Evolutionary conservation across 2,329 filamentous ascomycete species (phyloP).

Genomic region (Elsinoe batatas): DNA sequence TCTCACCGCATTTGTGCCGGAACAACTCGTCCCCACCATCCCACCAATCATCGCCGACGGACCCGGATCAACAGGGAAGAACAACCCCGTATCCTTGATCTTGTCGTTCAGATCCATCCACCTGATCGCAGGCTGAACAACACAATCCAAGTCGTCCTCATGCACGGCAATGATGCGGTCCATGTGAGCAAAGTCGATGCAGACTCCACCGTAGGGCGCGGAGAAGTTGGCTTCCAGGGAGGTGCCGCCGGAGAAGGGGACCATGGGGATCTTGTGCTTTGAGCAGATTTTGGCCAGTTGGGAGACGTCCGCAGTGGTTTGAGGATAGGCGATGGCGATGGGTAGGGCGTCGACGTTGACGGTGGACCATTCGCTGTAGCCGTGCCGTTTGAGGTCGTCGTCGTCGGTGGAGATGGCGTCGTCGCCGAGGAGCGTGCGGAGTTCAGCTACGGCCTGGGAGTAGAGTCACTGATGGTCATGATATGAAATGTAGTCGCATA

Average conservation of each 20-base stretch:
- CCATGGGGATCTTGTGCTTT: conserved; percentile 71
- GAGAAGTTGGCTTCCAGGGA: conserved; percentile 87
- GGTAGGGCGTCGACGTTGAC: conserved; percentile 55
- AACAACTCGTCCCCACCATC: conserved; percentile 67
- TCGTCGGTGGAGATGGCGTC: conserved; percentile 54
- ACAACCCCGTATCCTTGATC: conserved; percentile 64
- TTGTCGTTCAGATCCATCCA: conserved; percentile 82
- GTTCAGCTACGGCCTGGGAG: conserved; percentile 45
- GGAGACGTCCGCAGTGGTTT: conserved; percentile 54
- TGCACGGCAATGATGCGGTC: conserved; percentile 70
- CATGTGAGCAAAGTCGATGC: conserved; percentile 84
- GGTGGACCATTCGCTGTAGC: conserved; percentile 61
- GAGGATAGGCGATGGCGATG: conserved; percentile 56
- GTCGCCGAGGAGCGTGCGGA: conserved; percentile 44
- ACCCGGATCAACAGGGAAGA: conserved; percentile 85
- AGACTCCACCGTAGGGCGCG: conserved; percentile 72
- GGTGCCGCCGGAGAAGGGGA: conserved; percentile 76
- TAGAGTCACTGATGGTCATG: background rate
- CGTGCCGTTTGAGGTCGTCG: conserved; percentile 54
- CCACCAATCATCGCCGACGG: conserved; percentile 66
- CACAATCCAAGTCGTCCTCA: conserved; percentile 81
- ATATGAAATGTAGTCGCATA: background rate
- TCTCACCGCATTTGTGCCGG: conserved; percentile 67
- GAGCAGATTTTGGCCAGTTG: conserved; percentile 61
- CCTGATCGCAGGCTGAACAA: conserved; percentile 83